Percentiles rank a stretch among this genome's conserved stretches.
Evolutionary conservation across 2,329 filamentous ascomycete genomes (phyloP).

Genomic region (Colletotrichum horii): DNA sequence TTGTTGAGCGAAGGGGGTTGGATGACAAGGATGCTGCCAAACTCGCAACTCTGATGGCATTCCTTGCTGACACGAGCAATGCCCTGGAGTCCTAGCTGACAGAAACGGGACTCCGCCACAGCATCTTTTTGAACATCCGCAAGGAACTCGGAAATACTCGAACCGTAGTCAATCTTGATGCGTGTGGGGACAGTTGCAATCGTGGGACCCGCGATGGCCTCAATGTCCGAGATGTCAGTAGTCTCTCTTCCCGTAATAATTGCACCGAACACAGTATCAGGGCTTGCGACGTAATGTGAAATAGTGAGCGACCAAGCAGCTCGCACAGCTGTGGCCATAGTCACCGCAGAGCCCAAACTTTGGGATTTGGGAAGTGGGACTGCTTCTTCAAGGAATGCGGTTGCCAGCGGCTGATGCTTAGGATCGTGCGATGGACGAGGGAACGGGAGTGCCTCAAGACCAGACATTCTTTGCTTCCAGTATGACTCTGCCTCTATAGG

Average conservation of each 20-base stretch:
- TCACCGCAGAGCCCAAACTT: neutral
- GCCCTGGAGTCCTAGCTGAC: slow-evolving; percentile 25
- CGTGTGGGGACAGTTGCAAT: slow-evolving; percentile 35
- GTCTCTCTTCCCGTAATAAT: slow-evolving; percentile 33
- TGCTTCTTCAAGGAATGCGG: neutral
- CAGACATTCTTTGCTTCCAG: neutral
- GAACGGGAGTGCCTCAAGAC: neutral
- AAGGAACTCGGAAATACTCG: slow-evolving; percentile 10
- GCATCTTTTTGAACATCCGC: slow-evolving; percentile 20
- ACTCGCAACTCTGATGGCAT: slow-evolving; percentile 23
- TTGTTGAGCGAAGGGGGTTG: slow-evolving; percentile 20
- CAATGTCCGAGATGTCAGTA: slow-evolving; percentile 27
- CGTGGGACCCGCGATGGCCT: slow-evolving; percentile 31
- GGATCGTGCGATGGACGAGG: neutral
- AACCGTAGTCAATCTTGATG: slow-evolving; percentile 15
- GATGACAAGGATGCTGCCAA: slow-evolving; percentile 34
- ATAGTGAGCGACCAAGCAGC: slow-evolving; percentile 37
- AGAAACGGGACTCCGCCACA: slow-evolving; percentile 23
- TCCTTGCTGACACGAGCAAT: slow-evolving; percentile 23
- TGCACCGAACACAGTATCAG: slow-evolving; percentile 29
- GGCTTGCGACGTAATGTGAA: slow-evolving; percentile 37
- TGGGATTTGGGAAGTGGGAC: neutral
- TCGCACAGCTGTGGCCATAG: slow-evolving; percentile 25
- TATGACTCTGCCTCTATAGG: neutral
- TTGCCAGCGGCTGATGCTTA: neutral